Evolutionary conservation across 2,329 filamentous ascomycete genomes (phyloP), one percentile per base, ranked within the genome.

Genomic region (Rosellinia necatrix): DNA sequence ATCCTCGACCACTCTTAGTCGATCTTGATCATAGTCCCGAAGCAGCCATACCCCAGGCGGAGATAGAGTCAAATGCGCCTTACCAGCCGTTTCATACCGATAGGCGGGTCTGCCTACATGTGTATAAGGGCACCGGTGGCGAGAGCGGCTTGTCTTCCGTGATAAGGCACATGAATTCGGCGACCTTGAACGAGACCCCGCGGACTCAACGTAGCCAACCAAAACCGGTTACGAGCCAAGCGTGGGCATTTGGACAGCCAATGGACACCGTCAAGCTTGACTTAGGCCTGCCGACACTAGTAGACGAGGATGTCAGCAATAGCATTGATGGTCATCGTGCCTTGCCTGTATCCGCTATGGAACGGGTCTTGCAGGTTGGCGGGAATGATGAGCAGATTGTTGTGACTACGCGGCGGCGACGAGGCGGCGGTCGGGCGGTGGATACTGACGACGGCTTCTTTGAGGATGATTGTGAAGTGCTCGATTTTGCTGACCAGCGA

Each of bases 31-130:
- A 71, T 66, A 76, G 73, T 52, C 81, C 77, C 70, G 88, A 78
- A 72, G 90, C 75, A 70, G 89, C 76, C 70, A 92, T 84, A 53
- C 85, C 85, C 1, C 84, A 87, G 62, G 91, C 91, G 5, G 92
- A 97, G 76, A 96, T 96, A 62, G 94, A 99, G 70, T 96, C 93
- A 1, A 97, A 93, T 68, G 90, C 92, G 4, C 91, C 93, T 2
- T 97, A 96, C 66, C 92, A 96, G 67, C 93, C 94, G 1, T 97
- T 97, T 76, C 93, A 97, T 71, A 94, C 92, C 0, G 92, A 97
- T 68, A 84, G 86, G 51, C 85, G 93, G 3, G 90, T 97, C 40
- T 84, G 81, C n/a, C 78, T 97, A 24, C 89, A 86, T 63, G 82
- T 91, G 37, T 90, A 88, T 68, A 73, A 68, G 30, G 61, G 66